These are phyloP conservation scores for Anisogramma anomala DNA, from an alignment of 2,329 filamentous ascomycete species.

Conservation along the genomic window DNA sequence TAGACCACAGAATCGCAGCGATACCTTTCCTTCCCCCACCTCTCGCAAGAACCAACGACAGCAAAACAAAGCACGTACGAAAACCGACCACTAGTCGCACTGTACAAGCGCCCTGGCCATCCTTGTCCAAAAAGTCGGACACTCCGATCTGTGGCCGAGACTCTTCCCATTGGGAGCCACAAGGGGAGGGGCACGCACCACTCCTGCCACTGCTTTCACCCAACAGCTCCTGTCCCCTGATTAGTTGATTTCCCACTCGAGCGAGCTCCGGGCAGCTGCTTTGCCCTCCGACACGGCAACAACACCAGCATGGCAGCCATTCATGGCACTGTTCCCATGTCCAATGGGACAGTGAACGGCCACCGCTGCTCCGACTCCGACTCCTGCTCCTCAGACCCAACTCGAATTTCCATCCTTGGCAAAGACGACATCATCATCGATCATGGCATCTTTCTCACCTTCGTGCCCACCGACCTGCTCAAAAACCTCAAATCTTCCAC, in stretches of 20 bases:
- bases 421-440: constrained; percentile 86
- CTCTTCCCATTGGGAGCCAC: no score
- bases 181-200: no score
- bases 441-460: constrained; percentile 77
- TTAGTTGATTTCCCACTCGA: constrained; percentile 1
- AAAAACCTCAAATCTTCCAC: constrained; percentile 70
- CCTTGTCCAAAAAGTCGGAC: no score
- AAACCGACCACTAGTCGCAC: no score
- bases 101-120: no score
- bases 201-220: no score
- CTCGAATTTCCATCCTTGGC: constrained; percentile 68
- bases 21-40: neutral
- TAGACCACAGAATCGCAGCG: neutral
- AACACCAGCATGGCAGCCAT: constrained; percentile 14
- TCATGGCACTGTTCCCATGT: constrained; percentile 3
- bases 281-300: neutral
- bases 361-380: no score
- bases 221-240: no score
- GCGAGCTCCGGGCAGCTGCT: constrained; percentile 11
- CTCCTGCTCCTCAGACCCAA: constrained; percentile 29
- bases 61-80: no score
- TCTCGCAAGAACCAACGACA: no score
- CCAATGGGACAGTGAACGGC: constrained; percentile 6
- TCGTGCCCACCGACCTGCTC: constrained; percentile 71
- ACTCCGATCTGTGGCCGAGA: no score